Evolutionary conservation across 2,329 filamentous ascomycete species (phyloP), one percentile per base, ranked within the genome.

Genomic region (Ampelomyces quisqualis): DNA sequence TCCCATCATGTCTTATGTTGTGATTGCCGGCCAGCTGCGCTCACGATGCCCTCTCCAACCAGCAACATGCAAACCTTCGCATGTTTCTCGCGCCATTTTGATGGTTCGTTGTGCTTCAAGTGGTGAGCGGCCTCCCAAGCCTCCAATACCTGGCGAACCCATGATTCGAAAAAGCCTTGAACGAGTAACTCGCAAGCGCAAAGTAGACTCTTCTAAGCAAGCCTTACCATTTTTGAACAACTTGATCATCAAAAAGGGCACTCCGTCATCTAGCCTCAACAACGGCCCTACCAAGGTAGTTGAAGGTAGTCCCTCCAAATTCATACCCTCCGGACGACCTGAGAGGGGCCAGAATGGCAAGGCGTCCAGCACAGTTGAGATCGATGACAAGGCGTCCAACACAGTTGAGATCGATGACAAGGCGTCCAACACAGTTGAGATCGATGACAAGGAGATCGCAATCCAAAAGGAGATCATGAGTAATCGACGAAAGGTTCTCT

Each of bases 401-500:
- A n/a, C n/a, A 40, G n/a, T 24, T 24, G 22, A 10, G n/a, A 8
- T n/a, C 22, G 6, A 24, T 8, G 22, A 24, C 9, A 7, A 24
- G 9, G 22, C 9, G n/a, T 3, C 22, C 9, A 24, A 38, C 13
- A 37, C 13, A 2, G n/a, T 43, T 5, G 28, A 29, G 3, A 42
- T 40, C 9, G 24, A 34, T 20, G 21, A 20, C 5, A 15, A 43
- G 17, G 45, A 47, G 27, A 13, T 28, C 15, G 37, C 23, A 7
- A 36, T 47, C 11, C 40, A 49, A 32, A 34, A 20, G 7, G 34
- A 26, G 24, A 46, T 49, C 9, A n/a, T 39, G 10, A 28, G 15
- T 18, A 47, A 36, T n/a, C 41, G 40, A 23, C 38, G 17, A n/a
- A 49, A 47, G 23, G 7, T 52, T 14, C 11, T 47, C 2, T 42